Base-by-base conservation (phyloP, 202 grass and related monocot genomes). In the Alloteropsis angusta region DNA sequence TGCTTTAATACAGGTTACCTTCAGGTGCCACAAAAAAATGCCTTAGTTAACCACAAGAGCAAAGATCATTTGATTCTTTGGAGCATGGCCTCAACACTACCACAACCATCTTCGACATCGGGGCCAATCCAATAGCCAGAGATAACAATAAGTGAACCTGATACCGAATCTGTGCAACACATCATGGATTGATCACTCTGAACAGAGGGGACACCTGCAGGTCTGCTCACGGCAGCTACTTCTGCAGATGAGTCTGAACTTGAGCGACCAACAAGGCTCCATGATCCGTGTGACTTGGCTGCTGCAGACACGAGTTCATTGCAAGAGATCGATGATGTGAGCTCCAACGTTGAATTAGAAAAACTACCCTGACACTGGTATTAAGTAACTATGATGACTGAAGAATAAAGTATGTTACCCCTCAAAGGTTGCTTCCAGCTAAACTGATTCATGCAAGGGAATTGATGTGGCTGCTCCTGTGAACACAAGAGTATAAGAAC, bases 91-190 rank as follows among this genome's bases (percentile, higher is more conserved):
- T 90, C 83, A 63, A 97, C 80, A 68, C 68, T 80, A 41, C 94
- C 94, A 34, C 80, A 80, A 2, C 82, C 94, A 68, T 97, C 91
- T 64, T 97, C 85, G 26, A 70, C 56, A 46, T 85, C 87, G 26
- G 94, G 94, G 14, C 91, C 91, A 37, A 47, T 79, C 91, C 94
- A 97, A 49, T 88, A 94, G 35, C 91, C 94, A 61, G 60, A 90
- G 68, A 97, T 94, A 69, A 82, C 41, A n/a, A 71, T 25, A 49
- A 18, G 30, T 36, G 28, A 34, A 25, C 21, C 65, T 23, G 46
- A 18, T 77, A 72, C 63, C 5, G 38, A 53, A 77, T 57, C 75
- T 34, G 72, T 3, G 14, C 36, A 66, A 26, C 12, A 6, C 9
- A 6, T 14, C 53, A 56, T 47, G 34, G 80, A 68, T 46, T 46